Base-by-base conservation (phyloP, 495 filamentous ascomycete genomes). In the Aspergillus affinis region DNA sequence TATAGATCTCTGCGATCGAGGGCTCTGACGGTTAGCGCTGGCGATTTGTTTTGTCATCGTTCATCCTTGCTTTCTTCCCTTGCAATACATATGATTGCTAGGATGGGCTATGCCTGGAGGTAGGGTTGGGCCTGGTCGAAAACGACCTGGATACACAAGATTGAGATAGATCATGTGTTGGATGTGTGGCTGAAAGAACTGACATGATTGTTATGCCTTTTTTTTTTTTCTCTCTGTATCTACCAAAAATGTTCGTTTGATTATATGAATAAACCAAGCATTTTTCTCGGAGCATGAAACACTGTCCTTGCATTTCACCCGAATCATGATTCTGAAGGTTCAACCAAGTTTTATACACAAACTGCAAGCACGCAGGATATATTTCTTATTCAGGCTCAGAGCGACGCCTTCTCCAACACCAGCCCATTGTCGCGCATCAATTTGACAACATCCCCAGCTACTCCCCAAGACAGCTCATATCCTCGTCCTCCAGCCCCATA, bases 401-500 rank as follows among this genome's bases (percentile, higher is more conserved):
- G 50, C 15, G 54, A 63, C 3, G 73, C 72, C 50, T 61, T 75
- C 10, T 64, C 62, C 29, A 20, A 54, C 32, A 75, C 48, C 51
- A 74, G 21, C 18, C 71, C 70, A 57, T 61, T 61, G 57, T 67
- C 65, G 26, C 64, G 30, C 69, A 78, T 74, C 65, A 76, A 55
- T 2, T 46, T 54, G 2, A 67, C 56, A 17, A 74, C 67, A 63
- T 77, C 75, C 58, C 76, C 76, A 4, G 76, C 76, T 27, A 80
- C 70, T 4, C 76, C 76, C 61, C 70, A 65, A 27, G 76, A 79
- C 26, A 78, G 48, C 63, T 78, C 76, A 57, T 79, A 87, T 0
- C 86, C 86, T 41, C 86, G 72, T 6, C 85, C 86, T 15, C 85
- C 86, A 56, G 83, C 72, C 15, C 86, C 86, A 67, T 88, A 88